phyloP scores from a whole-genome alignment of 192 early-diverging fungal species.

The Gamsiella multidivaricata region DNA sequence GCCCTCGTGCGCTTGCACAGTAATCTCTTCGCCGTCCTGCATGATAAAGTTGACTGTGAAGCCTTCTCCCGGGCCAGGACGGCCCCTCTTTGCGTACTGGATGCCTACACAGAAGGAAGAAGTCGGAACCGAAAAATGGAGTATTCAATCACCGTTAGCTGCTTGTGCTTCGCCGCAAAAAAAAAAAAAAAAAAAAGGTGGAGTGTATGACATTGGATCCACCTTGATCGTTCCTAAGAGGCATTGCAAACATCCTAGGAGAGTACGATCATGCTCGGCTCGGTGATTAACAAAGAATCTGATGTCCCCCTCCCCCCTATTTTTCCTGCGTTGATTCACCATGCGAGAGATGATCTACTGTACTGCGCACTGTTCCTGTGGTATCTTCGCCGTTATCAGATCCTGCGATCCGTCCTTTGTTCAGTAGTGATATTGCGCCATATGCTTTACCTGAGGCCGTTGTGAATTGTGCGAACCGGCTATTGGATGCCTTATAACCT shows the following conservation, averaged over 20 bases:
- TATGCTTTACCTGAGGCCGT: slow-evolving; percentile 32
- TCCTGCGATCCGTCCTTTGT: neutral
- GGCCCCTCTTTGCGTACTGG: slow-evolving; percentile 27
- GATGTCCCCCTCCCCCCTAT: neutral
- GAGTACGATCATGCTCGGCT: too few relatives aligned
- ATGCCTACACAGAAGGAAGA: slow-evolving; percentile 6
- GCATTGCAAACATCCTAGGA: too few relatives aligned
- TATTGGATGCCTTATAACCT: neutral
- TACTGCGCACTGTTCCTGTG: neutral
- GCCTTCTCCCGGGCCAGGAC: slow-evolving; percentile 44
- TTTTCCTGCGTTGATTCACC: neutral
- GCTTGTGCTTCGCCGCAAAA: too few relatives aligned
- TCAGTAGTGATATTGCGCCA: neutral
- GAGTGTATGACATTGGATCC: too few relatives aligned
- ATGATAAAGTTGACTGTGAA: slow-evolving; percentile 83
- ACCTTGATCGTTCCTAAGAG: too few relatives aligned
- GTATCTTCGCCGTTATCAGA: neutral
- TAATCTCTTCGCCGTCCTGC: slow-evolving; percentile 82
- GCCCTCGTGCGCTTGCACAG: slow-evolving; percentile 83
- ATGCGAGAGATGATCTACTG: neutral
- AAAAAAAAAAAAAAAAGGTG: too few relatives aligned
- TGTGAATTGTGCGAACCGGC: slow-evolving; percentile 7
- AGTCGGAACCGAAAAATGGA: neutral
- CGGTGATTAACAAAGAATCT: neutral
- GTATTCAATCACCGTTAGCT: too few relatives aligned